Conservation (phyloP, 2,329 filamentous ascomycete genomes). For the Xenoacremonium recifei region DNA sequence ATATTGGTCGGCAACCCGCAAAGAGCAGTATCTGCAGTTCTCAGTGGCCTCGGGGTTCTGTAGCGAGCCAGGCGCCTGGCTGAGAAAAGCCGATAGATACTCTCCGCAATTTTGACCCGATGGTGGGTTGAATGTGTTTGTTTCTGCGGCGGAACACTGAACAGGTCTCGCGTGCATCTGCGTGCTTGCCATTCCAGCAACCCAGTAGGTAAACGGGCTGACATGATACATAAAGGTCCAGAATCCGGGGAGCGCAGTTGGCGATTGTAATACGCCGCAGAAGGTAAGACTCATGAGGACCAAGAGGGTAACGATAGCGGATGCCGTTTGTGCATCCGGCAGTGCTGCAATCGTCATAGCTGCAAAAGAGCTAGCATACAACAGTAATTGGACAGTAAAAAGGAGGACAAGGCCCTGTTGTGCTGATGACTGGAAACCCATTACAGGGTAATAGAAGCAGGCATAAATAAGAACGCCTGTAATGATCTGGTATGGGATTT, state of each 20-base stretch:
- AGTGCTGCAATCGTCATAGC: slow-evolving; percentile 63
- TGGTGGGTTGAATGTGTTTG: slow-evolving; percentile 62
- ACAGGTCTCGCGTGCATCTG: too few relatives aligned
- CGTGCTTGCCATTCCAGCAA: slow-evolving; percentile 63
- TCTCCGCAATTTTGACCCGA: slow-evolving; percentile 36
- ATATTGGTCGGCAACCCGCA: slow-evolving; percentile 56
- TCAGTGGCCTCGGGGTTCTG: slow-evolving; percentile 52
- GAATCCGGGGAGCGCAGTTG: slow-evolving; percentile 63
- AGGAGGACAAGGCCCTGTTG: slow-evolving; percentile 61
- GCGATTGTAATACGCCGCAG: slow-evolving; percentile 59
- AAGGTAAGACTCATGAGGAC: slow-evolving; percentile 65
- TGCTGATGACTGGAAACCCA: too few relatives aligned
- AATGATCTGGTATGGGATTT: slow-evolving; percentile 34
- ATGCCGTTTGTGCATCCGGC: slow-evolving; percentile 60
- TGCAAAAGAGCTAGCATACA: slow-evolving; percentile 66
- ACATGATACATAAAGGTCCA: slow-evolving; percentile 78
- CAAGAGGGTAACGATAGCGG: slow-evolving; percentile 62
- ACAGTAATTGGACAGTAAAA: slow-evolving; percentile 60
- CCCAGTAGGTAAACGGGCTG: slow-evolving; percentile 73
- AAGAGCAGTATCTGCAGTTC: slow-evolving; percentile 63
- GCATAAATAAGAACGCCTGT: slow-evolving; percentile 58
- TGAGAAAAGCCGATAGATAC: slow-evolving; percentile 25
- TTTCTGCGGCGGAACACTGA: slow-evolving; percentile 56
- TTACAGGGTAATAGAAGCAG: slow-evolving; percentile 69
- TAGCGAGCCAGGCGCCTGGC: slow-evolving; percentile 46